Base-by-base conservation (phyloP, 805 yeast species). In the Kodamaea laetipori region DNA sequence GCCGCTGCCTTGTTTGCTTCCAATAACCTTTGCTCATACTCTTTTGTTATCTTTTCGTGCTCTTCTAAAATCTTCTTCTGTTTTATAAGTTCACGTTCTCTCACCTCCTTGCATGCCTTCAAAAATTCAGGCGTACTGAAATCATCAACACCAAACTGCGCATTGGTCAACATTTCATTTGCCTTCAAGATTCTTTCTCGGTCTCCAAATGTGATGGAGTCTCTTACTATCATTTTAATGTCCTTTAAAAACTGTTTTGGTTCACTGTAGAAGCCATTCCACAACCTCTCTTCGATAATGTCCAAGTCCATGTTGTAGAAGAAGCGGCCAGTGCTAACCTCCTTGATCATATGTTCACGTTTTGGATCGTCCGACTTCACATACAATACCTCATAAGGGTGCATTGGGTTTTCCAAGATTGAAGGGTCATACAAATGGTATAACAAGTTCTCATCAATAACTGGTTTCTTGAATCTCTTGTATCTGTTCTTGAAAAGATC, bases 221-320 rank as follows among this genome's bases (percentile, higher is more conserved):
- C 99, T 25, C 74, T 74, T 34, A 86, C 82, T 28, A 94, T 92
- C 80, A 86, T 76, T 56, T 84, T 89, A 34, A 94, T 77, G 58
- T 94, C 99, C 51, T 77, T 80, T 53, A 90, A 67, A 57, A 86
- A 92, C 60, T 94, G 97, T 51, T 81, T 83, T 10, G 98, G 97
- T 55, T 90, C 97, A 28, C 88, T 83, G 57, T 94, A 94, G 62
- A 67, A 94, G 0, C 99, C 99, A 63, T 94, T 94, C 99, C 99
- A 94, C 43, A 94, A 66, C 46, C 99, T 74, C 60, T 94, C 98
- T 58, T 94, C 99, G 25, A 94, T 80, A 12, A 90, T 83, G 57
- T 94, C 99, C 43, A 94, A 69, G 57, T 94, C 99, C 86, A 94
- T 94, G 54, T 94, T 94, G 67, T 74, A 77, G 57, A 74, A 92